A percentile compares a stretch with the other conserved stretches of the same genome.
phyloP scores from a whole-genome alignment of 768 basidiomycete species.

The Amanita brunnescens region DNA sequence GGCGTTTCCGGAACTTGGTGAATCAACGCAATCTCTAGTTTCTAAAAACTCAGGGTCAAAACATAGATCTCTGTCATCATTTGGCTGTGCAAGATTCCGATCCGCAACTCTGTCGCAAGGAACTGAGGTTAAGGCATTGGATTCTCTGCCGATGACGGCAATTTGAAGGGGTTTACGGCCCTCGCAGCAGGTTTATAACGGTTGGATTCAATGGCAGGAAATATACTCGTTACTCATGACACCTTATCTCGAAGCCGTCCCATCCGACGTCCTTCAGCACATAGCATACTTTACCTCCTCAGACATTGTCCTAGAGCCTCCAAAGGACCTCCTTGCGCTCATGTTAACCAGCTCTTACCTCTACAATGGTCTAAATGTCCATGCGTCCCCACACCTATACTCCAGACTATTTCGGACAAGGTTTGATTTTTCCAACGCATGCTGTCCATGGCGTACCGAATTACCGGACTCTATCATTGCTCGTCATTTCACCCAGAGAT shows the following conservation, averaged over 20 bases:
- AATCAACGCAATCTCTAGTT: not conserved
- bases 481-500: constrained; percentile 39
- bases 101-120: not conserved
- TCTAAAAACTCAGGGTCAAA: not conserved
- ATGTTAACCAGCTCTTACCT: constrained; percentile 37
- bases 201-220: not conserved
- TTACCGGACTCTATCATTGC: constrained; percentile 36
- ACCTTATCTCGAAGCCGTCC: constrained; percentile 39
- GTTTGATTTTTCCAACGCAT: constrained; percentile 33
- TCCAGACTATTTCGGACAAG: constrained; percentile 42
- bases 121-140: not conserved
- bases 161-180: not conserved
- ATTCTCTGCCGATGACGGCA: constrained; percentile 1
- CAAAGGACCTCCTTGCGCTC: constrained; percentile 33
- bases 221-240: constrained; percentile 24
- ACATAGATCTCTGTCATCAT: not conserved
- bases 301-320: constrained; percentile 28
- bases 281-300: constrained; percentile 41
- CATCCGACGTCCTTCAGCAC: constrained; percentile 48
- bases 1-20: constrained; percentile 1
- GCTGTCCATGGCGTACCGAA: constrained; percentile 15
- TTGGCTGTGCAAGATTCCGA: not conserved
- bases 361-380: constrained; percentile 32
- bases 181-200: not conserved
- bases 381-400: constrained; percentile 43